These are phyloP conservation scores for Yamadazyma sp. DNA, from an alignment of 1,139 yeast genomes.

Conservation along the genomic window DNA sequence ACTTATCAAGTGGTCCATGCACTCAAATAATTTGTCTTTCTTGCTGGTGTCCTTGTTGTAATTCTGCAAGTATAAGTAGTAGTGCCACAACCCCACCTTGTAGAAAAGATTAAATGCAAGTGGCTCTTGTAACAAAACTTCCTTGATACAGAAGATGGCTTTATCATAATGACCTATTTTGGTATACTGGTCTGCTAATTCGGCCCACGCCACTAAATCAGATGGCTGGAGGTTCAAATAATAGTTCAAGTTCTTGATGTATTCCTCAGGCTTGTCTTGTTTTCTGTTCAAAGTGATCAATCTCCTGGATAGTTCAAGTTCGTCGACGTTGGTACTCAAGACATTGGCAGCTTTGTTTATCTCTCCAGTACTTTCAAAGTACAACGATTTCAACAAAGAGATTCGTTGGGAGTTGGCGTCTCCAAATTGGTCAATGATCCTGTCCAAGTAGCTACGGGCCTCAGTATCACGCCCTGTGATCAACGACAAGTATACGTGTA, in stretches of 20 bases:
- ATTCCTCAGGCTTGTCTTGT: conserved; percentile 24
- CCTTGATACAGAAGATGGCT: conserved; percentile 67
- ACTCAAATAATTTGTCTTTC: conserved; percentile 26
- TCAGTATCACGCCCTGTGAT: conserved; percentile 67
- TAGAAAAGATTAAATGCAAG: conserved; percentile 72
- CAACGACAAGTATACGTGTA: conserved; percentile 67
- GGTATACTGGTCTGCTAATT: conserved; percentile 63
- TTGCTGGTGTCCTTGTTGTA: conserved; percentile 16
- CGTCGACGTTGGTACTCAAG: conserved; percentile 37
- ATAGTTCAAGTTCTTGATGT: conserved; percentile 48
- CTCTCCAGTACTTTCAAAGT: conserved; percentile 55
- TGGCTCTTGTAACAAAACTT: conserved; percentile 66
- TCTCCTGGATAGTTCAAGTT: conserved; percentile 34
- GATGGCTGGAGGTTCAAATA: conserved; percentile 61
- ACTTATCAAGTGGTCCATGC: conserved; percentile 27
- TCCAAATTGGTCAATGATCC: conserved; percentile 64
- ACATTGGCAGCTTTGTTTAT: conserved; percentile 32
- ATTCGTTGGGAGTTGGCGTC: conserved; percentile 49
- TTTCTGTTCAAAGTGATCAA: conserved; percentile 30
- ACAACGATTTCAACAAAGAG: conserved; percentile 55
- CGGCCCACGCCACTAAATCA: conserved; percentile 78
- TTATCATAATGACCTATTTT: conserved; percentile 63
- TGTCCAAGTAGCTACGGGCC: conserved; percentile 65
- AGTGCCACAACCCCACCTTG: conserved; percentile 47
- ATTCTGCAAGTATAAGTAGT: conserved; percentile 25